Percentiles rank a stretch among this genome's conserved stretches.
Conservation (phyloP, 1,284 basidiomycete species). For the Pisolithus thermaeus region DNA sequence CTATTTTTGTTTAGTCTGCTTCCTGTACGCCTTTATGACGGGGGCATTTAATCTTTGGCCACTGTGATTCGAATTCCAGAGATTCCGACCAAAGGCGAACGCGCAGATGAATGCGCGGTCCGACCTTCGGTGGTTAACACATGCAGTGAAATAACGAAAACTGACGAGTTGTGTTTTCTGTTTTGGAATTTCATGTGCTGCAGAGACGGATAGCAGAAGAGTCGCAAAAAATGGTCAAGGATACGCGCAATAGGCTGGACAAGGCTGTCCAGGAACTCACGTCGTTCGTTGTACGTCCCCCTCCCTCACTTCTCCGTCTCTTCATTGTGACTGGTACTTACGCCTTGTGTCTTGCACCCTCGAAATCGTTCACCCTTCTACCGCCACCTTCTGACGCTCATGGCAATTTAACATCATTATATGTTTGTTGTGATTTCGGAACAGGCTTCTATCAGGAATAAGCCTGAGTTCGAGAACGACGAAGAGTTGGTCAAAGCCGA, state of each 20-base stretch:
- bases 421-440: not conserved
- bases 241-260: constrained; percentile 56
- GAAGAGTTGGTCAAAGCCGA: constrained; percentile 56
- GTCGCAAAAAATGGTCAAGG: constrained; percentile 74
- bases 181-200: constrained; percentile 1
- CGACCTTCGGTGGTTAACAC: no score
- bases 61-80: not conserved
- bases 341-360: constrained; percentile 1
- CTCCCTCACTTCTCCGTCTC: constrained; percentile 9
- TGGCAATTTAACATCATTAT: not conserved
- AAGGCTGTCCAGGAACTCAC: constrained; percentile 60
- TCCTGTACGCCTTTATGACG: not conserved
- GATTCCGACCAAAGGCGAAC: no score
- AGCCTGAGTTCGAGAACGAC: constrained; percentile 42
- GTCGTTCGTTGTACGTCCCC: constrained; percentile 61
- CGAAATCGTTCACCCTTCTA: constrained; percentile 18
- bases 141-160: not conserved
- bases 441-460: constrained; percentile 44
- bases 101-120: no score
- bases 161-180: not conserved
- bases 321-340: not conserved
- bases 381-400: not conserved
- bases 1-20: not conserved
- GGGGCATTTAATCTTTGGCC: not conserved
- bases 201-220: constrained; percentile 75